These are phyloP conservation scores for Fusarium piperis DNA, from an alignment of 2,329 filamentous ascomycete genomes.

Conservation along the genomic window DNA sequence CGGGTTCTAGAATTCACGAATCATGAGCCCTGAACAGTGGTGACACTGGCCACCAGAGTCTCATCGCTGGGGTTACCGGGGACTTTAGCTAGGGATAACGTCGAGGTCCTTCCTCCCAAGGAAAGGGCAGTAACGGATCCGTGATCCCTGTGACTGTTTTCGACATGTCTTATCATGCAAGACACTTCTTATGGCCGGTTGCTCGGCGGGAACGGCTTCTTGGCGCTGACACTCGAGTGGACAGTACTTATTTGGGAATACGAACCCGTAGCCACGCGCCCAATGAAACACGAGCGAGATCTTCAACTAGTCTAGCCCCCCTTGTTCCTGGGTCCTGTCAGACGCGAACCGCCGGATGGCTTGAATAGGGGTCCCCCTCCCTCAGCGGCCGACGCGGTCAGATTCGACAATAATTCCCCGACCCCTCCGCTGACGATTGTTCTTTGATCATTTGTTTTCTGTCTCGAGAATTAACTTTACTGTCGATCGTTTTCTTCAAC, in stretches of 20 bases:
- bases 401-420: not conserved
- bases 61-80: constrained; percentile 1
- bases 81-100: not conserved
- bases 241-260: not conserved
- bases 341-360: not conserved
- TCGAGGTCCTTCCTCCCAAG: not conserved
- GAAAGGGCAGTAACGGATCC: not conserved
- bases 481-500: not conserved
- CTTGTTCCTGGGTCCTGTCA: not conserved
- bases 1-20: constrained; percentile 1
- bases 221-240: not conserved
- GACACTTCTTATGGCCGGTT: not conserved
- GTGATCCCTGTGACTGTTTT: not conserved
- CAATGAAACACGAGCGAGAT: not conserved
- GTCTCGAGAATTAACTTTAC: not conserved
- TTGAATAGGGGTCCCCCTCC: constrained; percentile 2
- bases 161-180: not conserved
- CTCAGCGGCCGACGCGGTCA: not conserved
- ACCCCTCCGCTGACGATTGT: not conserved
- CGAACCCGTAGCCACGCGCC: not conserved
- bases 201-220: not conserved
- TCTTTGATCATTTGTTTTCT: not conserved
- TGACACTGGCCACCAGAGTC: not conserved
- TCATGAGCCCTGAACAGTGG: not conserved
- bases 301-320: not conserved